Conservation (phyloP, 2,329 filamentous ascomycete genomes). For the Huntiella decipiens region DNA sequence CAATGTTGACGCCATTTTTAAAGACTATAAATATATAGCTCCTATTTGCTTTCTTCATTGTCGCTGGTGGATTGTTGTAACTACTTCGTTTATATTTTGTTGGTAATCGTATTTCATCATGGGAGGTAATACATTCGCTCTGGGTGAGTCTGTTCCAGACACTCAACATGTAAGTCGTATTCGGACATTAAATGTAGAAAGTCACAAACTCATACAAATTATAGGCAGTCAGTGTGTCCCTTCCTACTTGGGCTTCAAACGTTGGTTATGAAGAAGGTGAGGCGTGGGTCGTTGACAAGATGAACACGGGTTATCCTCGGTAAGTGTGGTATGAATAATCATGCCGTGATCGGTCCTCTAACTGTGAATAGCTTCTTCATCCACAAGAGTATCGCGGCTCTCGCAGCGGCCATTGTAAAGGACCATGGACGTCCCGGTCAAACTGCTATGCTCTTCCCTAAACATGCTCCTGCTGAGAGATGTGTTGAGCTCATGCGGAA, state of each 20-base stretch:
- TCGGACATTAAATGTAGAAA: background rate
- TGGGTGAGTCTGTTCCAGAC: slow-evolving; percentile 60
- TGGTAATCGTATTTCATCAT: slow-evolving; percentile 17
- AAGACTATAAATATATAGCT: background rate
- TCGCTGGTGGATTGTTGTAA: background rate
- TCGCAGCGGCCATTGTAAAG: slow-evolving; percentile 48
- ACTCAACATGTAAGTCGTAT: slow-evolving; percentile 52
- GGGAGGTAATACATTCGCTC: slow-evolving; percentile 23
- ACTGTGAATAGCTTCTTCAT: slow-evolving; percentile 66
- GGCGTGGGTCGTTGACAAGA: slow-evolving; percentile 62
- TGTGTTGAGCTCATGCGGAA: slow-evolving; percentile 56
- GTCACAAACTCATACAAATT: background rate
- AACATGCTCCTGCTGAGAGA: slow-evolving; percentile 44
- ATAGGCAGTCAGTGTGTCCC: slow-evolving; percentile 85
- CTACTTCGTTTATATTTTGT: background rate
- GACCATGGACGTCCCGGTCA: slow-evolving; percentile 43
- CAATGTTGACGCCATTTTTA: background rate
- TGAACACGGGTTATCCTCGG: slow-evolving; percentile 85
- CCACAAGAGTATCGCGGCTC: slow-evolving; percentile 59
- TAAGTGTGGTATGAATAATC: slow-evolving; percentile 18
- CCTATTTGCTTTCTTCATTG: background rate
- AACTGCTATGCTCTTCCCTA: slow-evolving; percentile 70
- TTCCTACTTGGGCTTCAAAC: slow-evolving; percentile 84
- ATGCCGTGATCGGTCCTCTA: background rate
- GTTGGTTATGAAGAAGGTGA: slow-evolving; percentile 88